Evolutionary conservation across 176 grass and related monocot species (phyloP), one percentile per base, ranked within the genome.

Genomic region (Dactylis glomerata): DNA sequence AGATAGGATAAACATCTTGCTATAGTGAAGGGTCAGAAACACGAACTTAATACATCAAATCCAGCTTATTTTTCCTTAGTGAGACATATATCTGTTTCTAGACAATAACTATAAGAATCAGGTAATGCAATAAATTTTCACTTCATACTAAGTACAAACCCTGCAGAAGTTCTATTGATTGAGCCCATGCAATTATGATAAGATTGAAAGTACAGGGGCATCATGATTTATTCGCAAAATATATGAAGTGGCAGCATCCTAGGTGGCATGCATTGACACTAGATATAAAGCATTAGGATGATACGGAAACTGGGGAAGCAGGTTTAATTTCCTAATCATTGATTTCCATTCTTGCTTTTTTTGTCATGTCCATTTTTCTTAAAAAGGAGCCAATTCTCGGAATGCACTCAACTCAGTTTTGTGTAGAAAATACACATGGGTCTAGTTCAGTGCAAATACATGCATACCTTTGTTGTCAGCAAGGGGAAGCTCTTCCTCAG

Each of bases 391-490:
- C 27, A 31, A 63, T 63, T 63, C 59, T 63, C 27, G 2, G 31
- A 52, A 97, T 95, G 63, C n/a, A n/a, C n/a, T n/a, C n/a, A n/a
- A 51, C 19, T 5, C 1, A 19, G 49, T 51, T 15, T 19, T 51
- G 49, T 17, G 17, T 51, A 51, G 49, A 6, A 51, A 51, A 6
- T 19, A 51, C 16, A 20, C 16, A 4, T 51, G 17, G 51, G 19
- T 54, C 8, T 14, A 78, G 40, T 93, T 28, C 90, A 51, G 95
- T 93, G 61, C 15, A 33, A 28, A 8, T n/a, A 97, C 10, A 87
- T 95, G 92, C 86, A 97, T 78, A 78, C 95, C 95, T 97, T 97
- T 16, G 95, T 97, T 84, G 95, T 97, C 17, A 97, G 81, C 59
- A 97, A 80, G 17, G 92, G 92, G 50, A 97, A 92, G 24, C 77